Conservation (phyloP, 2,329 filamentous ascomycete species). For the Emergomyces pasteurianus region DNA sequence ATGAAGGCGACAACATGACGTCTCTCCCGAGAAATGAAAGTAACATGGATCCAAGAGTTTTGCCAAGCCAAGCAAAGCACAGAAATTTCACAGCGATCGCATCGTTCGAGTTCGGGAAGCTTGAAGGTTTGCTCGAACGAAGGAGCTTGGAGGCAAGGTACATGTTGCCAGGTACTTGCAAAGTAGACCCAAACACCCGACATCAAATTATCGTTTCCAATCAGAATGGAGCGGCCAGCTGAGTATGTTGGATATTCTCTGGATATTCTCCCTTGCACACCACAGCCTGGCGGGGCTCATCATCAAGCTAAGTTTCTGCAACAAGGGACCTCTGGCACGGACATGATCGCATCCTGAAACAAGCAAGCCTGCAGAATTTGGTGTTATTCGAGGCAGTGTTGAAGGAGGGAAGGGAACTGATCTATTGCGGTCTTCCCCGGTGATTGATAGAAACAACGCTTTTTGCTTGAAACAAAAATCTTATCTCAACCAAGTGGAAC, state of each 20-base stretch:
- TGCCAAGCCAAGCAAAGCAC: background rate
- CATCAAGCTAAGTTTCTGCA: background rate
- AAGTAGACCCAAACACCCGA: background rate
- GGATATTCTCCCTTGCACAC: background rate
- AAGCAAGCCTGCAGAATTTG: background rate
- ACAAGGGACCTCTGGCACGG: background rate
- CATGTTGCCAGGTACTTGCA: background rate
- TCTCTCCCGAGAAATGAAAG: background rate
- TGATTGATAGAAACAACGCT: background rate
- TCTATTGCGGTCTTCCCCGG: background rate
- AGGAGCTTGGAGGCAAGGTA: background rate
- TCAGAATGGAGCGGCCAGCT: background rate
- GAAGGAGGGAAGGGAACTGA: background rate
- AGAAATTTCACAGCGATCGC: background rate
- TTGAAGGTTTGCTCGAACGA: background rate
- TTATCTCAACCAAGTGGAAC: background rate
- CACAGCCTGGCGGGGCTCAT: background rate
- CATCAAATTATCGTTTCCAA: background rate
- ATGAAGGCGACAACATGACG: background rate
- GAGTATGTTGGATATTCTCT: background rate
- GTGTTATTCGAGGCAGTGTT: background rate
- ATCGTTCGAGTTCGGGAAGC: background rate
- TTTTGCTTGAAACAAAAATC: background rate
- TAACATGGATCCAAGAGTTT: background rate
- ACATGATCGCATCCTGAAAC: background rate